Conservation (phyloP, 2,329 filamentous ascomycete species). For the Aspergillus sp. region DNA sequence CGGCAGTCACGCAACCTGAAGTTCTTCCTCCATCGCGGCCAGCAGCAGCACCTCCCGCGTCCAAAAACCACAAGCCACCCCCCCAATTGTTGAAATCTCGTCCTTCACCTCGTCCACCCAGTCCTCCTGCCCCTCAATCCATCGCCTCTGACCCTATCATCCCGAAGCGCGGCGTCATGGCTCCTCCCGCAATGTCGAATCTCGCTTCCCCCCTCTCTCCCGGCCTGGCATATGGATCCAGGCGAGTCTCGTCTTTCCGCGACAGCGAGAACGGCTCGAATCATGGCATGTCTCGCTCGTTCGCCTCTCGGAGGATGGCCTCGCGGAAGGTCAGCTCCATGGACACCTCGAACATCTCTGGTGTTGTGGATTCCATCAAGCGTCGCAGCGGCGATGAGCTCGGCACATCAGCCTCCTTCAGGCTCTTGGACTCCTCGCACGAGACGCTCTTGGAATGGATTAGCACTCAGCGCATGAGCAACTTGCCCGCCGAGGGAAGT, state of each 20-base stretch:
- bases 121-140: too few species aligned
- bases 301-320: slow-evolving; percentile 4
- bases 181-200: too few species aligned
- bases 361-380: not conserved
- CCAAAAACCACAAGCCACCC: too few species aligned
- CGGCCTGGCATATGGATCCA: slow-evolving; percentile 1
- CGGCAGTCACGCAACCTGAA: too few species aligned
- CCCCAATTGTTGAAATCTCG: too few species aligned
- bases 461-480: slow-evolving; percentile 23
- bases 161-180: too few species aligned
- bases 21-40: too few species aligned
- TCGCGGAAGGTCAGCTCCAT: slow-evolving; percentile 1
- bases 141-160: too few species aligned
- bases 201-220: slow-evolving; percentile 4
- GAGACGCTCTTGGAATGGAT: slow-evolving; percentile 21
- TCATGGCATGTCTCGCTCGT: slow-evolving; percentile 5
- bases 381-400: slow-evolving; percentile 1
- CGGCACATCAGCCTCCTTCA: not conserved
- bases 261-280: slow-evolving; percentile 5
- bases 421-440: not conserved
- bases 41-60: too few species aligned
- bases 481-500: slow-evolving; percentile 27
- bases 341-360: not conserved
- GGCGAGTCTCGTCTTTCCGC: slow-evolving; percentile 3
- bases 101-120: too few species aligned